phyloP scores from a whole-genome alignment of 1,139 yeast genomes.

The Suhomyces ambrosiae region DNA sequence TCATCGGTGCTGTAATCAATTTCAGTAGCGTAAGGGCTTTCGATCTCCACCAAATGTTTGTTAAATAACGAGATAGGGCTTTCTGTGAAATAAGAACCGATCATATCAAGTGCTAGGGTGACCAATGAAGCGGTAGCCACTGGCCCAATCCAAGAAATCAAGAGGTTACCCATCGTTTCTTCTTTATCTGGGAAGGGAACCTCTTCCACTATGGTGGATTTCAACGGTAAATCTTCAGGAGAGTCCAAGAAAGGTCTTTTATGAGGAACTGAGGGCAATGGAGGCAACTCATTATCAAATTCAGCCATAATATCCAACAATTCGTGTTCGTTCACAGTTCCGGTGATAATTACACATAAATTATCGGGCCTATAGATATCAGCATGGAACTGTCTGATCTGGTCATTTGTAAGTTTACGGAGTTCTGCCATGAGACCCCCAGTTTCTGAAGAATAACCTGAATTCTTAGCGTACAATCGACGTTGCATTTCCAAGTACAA shows the following conservation, averaged over 20 bases:
- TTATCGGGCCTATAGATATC: constrained; percentile 80
- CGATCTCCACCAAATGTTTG: constrained; percentile 74
- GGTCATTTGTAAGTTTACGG: constrained; percentile 69
- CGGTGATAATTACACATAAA: constrained; percentile 78
- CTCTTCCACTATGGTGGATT: constrained; percentile 43
- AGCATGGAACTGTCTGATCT: constrained; percentile 75
- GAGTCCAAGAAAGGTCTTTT: constrained; percentile 85
- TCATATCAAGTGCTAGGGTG: constrained; percentile 68
- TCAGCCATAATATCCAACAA: constrained; percentile 58
- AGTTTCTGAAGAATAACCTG: constrained; percentile 91
- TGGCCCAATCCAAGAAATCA: constrained; percentile 86
- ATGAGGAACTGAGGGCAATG: constrained; percentile 38
- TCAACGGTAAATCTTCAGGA: constrained; percentile 47
- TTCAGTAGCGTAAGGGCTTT: constrained; percentile 79
- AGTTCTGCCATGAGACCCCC: constrained; percentile 87
- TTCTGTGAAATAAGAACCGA: constrained; percentile 78
- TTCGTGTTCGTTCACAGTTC: constrained; percentile 77
- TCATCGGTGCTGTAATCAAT: constrained; percentile 71
- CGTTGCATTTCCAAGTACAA: constrained; percentile 66
- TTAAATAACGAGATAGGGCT: constrained; percentile 70
- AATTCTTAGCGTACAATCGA: constrained; percentile 55
- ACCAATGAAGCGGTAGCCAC: constrained; percentile 50
- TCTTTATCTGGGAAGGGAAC: constrained; percentile 88
- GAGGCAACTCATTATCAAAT: constrained; percentile 63
- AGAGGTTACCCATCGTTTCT: constrained; percentile 78